Percentiles rank a stretch among this genome's conserved stretches.
phyloP scores from a whole-genome alignment of 352 stramenopile species.

The Blastocystis sp. region DNA sequence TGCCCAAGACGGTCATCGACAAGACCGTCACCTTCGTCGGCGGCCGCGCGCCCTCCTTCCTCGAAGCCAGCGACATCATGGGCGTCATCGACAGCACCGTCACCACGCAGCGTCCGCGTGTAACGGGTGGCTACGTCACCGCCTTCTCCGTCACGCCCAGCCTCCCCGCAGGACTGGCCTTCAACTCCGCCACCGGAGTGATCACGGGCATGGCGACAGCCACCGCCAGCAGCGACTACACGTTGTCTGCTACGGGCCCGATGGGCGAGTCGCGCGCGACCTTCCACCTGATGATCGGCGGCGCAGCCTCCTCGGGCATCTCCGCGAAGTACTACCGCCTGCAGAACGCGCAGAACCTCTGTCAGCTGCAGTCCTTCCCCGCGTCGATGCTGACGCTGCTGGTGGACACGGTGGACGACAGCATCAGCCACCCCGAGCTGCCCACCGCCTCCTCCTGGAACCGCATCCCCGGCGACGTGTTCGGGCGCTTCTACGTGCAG shows the following conservation, averaged over 20 bases:
- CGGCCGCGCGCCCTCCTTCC: constrained; percentile 36
- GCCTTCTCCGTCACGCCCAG: constrained; percentile 17
- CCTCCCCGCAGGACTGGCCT: background rate
- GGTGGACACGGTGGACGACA: constrained; percentile 12
- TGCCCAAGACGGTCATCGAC: background rate
- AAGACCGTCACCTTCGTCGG: constrained; percentile 31
- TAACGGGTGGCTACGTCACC: background rate
- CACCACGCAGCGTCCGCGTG: background rate
- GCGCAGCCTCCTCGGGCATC: background rate
- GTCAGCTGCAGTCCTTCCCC: background rate
- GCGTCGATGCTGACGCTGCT: constrained; percentile 4
- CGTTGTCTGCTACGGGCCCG: background rate
- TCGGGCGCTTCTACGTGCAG: background rate
- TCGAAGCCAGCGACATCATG: background rate
- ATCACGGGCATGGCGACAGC: background rate
- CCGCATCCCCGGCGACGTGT: constrained; percentile 22
- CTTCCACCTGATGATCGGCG: background rate
- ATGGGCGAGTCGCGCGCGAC: background rate
- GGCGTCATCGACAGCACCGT: background rate
- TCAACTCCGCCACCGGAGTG: background rate
- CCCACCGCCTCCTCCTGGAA: background rate
- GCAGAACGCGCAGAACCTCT: background rate
- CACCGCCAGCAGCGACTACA: background rate
- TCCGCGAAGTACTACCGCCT: constrained; percentile 9
- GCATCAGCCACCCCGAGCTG: constrained; percentile 14